A percentile compares a stretch with the other conserved stretches of the same genome.
Conservation (phyloP, 352 stramenopile species). For the Sclerospora graminicola region DNA sequence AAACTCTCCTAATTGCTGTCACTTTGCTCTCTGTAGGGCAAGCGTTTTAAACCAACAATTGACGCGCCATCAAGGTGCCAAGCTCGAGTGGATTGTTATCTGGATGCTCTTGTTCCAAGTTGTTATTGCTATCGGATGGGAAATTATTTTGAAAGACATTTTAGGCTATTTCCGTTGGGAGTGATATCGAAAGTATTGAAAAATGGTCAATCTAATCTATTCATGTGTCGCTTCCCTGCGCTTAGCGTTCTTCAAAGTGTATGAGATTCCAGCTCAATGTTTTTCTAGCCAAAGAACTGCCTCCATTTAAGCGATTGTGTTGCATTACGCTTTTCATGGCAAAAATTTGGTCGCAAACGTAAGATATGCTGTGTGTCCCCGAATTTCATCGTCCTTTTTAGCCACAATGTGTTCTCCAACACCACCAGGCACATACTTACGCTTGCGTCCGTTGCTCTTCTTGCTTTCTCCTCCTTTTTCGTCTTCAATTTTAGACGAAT, state of each 20-base stretch:
- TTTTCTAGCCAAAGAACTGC: too few species aligned
- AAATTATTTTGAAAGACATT: slow-evolving; percentile 77
- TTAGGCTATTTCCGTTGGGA: slow-evolving; percentile 52
- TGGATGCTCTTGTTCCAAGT: slow-evolving; percentile 87
- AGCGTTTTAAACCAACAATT: slow-evolving; percentile 88
- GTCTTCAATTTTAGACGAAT: slow-evolving; percentile 8
- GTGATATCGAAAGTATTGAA: neutral
- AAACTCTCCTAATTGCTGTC: slow-evolving; percentile 2
- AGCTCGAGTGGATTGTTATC: slow-evolving; percentile 92
- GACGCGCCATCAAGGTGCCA: slow-evolving; percentile 73
- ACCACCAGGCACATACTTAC: slow-evolving; percentile 36
- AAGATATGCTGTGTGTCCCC: slow-evolving; percentile 78
- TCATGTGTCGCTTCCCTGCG: too few species aligned
- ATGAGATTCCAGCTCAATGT: too few species aligned
- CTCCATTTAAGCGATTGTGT: too few species aligned
- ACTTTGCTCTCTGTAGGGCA: slow-evolving; percentile 36
- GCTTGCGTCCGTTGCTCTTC: slow-evolving; percentile 34
- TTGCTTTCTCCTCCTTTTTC: slow-evolving; percentile 21
- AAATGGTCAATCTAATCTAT: too few species aligned
- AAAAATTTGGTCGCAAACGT: slow-evolving; percentile 84
- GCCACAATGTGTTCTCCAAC: slow-evolving; percentile 56
- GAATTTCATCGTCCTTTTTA: slow-evolving; percentile 82
- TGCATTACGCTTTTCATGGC: neutral
- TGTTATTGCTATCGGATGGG: slow-evolving; percentile 72
- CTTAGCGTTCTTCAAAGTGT: too few species aligned